phyloP scores from a whole-genome alignment of 345 rosid genomes.

The Carallia brachiata region DNA sequence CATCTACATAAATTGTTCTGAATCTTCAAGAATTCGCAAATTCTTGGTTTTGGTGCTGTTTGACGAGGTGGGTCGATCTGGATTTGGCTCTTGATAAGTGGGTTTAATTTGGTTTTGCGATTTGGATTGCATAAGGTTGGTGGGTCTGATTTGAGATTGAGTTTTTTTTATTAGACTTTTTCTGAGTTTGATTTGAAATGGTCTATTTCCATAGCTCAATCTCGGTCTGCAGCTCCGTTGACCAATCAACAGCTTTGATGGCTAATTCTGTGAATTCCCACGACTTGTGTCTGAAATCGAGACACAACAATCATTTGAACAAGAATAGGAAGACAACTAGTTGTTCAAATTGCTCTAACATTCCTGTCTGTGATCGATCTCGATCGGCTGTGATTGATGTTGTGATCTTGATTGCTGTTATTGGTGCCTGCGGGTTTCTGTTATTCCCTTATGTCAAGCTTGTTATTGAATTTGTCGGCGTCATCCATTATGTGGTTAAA shows the following conservation, averaged over 20 bases:
- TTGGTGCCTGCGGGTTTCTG: constrained; percentile 69
- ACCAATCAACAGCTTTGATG: constrained; percentile 54
- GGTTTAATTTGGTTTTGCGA: constrained; percentile 27
- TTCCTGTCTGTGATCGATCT: constrained; percentile 59
- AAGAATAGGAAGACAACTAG: constrained; percentile 37
- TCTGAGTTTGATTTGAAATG: constrained; percentile 59
- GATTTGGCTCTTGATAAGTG: constrained; percentile 18
- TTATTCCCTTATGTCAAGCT: constrained; percentile 62
- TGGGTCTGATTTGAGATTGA: constrained; percentile 24
- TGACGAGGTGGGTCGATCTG: constrained; percentile 45
- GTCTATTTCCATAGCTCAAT: constrained; percentile 73
- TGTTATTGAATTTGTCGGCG: constrained; percentile 40
- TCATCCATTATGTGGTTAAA: constrained; percentile 44
- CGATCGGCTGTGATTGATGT: constrained; percentile 76
- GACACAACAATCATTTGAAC: constrained; percentile 36
- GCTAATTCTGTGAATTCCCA: constrained; percentile 51
- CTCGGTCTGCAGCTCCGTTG: constrained; percentile 77
- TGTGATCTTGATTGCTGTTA: constrained; percentile 64
- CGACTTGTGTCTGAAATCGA: constrained; percentile 40
- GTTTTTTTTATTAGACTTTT: neutral
- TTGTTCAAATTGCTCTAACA: constrained; percentile 38
- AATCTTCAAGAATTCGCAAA: constrained; percentile 13
- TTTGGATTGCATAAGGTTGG: constrained; percentile 17
- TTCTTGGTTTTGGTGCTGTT: constrained; percentile 8
- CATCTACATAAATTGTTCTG: constrained; percentile 12